A percentile compares a stretch with the other conserved stretches of the same genome.
Conservation (phyloP, 169 alveolate genomes). For the Eimeria sp. region DNA sequence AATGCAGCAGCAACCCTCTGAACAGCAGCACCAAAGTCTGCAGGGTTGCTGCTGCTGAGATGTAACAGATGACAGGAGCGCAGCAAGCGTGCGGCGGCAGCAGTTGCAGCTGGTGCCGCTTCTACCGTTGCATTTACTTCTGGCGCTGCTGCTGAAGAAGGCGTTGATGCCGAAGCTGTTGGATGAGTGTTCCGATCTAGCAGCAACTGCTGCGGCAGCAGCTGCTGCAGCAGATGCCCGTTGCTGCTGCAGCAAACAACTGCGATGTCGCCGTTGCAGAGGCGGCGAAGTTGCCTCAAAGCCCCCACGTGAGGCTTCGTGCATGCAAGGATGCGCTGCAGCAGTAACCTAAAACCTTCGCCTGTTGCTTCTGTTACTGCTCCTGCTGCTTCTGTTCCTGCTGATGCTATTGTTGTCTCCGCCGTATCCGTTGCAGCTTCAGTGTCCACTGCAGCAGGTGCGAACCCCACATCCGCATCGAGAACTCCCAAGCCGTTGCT, state of each 20-base stretch:
- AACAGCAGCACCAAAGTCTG: slow-evolving; percentile 27
- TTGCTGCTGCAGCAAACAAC: slow-evolving; percentile 40
- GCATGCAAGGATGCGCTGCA: slow-evolving; percentile 27
- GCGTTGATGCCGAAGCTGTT: not conserved
- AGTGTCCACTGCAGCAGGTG: slow-evolving; percentile 7
- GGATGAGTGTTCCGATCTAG: not conserved
- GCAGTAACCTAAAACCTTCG: not conserved
- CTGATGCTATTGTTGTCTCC: not conserved
- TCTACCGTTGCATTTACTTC: not conserved
- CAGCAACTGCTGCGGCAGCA: slow-evolving; percentile 7
- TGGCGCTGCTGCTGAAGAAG: too few species aligned
- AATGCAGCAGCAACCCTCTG: slow-evolving; percentile 13
- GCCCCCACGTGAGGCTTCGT: slow-evolving; percentile 19
- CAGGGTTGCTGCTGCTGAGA: not conserved
- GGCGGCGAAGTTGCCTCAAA: slow-evolving; percentile 25
- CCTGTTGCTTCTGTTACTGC: not conserved
- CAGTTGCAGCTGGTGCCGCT: not conserved
- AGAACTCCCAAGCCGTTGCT: not conserved
- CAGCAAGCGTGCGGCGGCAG: not conserved
- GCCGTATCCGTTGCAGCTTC: not conserved
- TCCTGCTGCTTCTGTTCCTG: not conserved
- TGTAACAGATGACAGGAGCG: slow-evolving; percentile 1
- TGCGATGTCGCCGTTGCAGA: not conserved
- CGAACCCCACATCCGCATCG: too few species aligned
- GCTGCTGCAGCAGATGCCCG: slow-evolving; percentile 31